These are phyloP conservation scores for Ploettnerulaceae sp. DNA, from an alignment of 2,329 filamentous ascomycete species.

Conservation along the genomic window DNA sequence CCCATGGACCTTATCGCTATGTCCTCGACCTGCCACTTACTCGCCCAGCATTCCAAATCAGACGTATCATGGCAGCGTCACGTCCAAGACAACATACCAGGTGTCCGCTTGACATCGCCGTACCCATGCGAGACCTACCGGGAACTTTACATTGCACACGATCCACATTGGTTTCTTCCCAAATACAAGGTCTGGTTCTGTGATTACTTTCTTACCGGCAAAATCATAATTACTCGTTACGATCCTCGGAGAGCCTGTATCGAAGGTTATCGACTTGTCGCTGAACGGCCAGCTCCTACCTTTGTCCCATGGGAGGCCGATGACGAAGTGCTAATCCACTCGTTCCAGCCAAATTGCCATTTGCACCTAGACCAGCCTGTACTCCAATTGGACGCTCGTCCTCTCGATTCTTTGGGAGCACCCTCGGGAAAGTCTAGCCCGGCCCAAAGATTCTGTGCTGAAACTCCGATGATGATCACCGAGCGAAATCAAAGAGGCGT, in stretches of 20 bases:
- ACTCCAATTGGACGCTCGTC: slow-evolving; percentile 45
- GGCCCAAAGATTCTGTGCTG: slow-evolving; percentile 40
- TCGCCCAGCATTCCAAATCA: slow-evolving; percentile 55
- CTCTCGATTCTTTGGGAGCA: slow-evolving; percentile 13
- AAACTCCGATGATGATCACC: slow-evolving; percentile 49
- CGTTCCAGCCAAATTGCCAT: slow-evolving; percentile 64
- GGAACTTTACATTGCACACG: slow-evolving; percentile 67
- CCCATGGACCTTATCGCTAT: slow-evolving; percentile 58
- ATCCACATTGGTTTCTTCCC: slow-evolving; percentile 80
- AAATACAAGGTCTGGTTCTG: slow-evolving; percentile 81
- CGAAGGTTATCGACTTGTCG: slow-evolving; percentile 72
- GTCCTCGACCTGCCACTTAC: slow-evolving; percentile 54
- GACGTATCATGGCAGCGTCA: slow-evolving; percentile 69
- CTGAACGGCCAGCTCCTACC: slow-evolving; percentile 50
- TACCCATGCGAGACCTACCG: slow-evolving; percentile 60
- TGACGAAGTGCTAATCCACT: slow-evolving; percentile 61
- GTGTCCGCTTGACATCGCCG: slow-evolving; percentile 46
- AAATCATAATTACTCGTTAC: slow-evolving; percentile 72
- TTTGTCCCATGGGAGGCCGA: slow-evolving; percentile 63
- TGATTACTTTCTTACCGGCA: slow-evolving; percentile 67
- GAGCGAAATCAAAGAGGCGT: slow-evolving; percentile 43
- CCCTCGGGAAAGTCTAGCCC: slow-evolving; percentile 19
- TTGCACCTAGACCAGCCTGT: slow-evolving; percentile 74
- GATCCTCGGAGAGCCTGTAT: slow-evolving; percentile 69
- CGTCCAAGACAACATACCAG: slow-evolving; percentile 64